Conservation (phyloP, 2,329 filamentous ascomycete genomes). For the Penicillium olsonii region DNA sequence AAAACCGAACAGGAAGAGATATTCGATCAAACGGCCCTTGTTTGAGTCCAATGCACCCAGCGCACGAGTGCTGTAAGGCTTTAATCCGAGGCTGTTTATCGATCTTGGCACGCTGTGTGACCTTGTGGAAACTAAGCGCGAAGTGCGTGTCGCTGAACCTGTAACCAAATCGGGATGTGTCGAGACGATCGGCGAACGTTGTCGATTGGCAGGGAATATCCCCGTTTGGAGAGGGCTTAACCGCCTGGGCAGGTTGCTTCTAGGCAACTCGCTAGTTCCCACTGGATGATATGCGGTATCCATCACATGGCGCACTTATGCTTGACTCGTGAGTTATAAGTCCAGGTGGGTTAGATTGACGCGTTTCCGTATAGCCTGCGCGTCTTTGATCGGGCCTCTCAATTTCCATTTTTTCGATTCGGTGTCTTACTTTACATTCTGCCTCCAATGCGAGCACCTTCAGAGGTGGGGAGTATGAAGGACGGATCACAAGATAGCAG, state of each 20-base stretch:
- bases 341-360: too few relatives aligned
- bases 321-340: background rate
- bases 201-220: background rate
- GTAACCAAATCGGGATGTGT: background rate
- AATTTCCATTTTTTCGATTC: background rate
- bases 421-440: too few relatives aligned
- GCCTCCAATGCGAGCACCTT: too few relatives aligned
- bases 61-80: background rate
- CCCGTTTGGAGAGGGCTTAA: background rate
- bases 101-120: background rate
- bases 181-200: background rate
- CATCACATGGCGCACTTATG: background rate
- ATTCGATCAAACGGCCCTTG: background rate
- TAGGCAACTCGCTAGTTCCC: background rate
- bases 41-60: background rate
- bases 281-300: background rate
- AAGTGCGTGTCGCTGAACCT: background rate
- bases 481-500: too few relatives aligned
- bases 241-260: constrained; percentile 1
- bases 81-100: background rate
- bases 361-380: background rate
- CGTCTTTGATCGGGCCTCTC: background rate
- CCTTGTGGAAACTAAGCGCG: background rate
- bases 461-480: too few relatives aligned
- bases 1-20: constrained; percentile 1